phyloP scores from a whole-genome alignment of 1,139 yeast species.

The Schwanniomyces etchellsii region DNA sequence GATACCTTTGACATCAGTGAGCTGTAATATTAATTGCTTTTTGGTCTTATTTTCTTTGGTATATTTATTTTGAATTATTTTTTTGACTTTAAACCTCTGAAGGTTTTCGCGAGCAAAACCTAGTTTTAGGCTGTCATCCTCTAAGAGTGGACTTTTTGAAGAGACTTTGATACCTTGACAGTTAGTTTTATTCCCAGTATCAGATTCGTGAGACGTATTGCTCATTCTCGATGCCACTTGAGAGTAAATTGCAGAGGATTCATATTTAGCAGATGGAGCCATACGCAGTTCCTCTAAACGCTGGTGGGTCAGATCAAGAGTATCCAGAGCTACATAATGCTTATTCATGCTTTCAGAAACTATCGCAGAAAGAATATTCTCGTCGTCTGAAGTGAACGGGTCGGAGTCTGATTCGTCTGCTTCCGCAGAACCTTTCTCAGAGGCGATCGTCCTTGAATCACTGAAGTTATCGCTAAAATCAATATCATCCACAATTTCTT shows the following conservation, averaged over 20 bases:
- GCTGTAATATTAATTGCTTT: constrained; percentile 47
- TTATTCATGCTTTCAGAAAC: constrained; percentile 9
- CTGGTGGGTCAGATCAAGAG: no score
- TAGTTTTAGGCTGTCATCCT: no score
- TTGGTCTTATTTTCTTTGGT: constrained; percentile 22
- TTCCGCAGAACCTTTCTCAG: constrained; percentile 1
- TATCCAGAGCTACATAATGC: no score
- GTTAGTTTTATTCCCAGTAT: no score
- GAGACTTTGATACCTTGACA: no score
- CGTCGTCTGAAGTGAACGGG: constrained; percentile 27
- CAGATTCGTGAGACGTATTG: no score
- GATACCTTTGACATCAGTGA: constrained; percentile 27
- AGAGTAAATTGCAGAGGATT: no score
- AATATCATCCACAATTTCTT: constrained; percentile 6
- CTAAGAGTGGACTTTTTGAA: no score
- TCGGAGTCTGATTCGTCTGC: constrained; percentile 11
- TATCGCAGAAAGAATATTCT: constrained; percentile 1
- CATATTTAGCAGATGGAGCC: no score
- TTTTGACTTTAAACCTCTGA: constrained; percentile 44
- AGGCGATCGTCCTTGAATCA: constrained; percentile 7
- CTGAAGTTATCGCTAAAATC: constrained; percentile 15
- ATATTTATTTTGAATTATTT: constrained; percentile 28
- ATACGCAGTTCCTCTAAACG: no score
- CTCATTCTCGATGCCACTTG: no score
- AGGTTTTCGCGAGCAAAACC: constrained; percentile 43